Conservation (phyloP, 768 basidiomycete species). For the Leccinellum luteum region DNA sequence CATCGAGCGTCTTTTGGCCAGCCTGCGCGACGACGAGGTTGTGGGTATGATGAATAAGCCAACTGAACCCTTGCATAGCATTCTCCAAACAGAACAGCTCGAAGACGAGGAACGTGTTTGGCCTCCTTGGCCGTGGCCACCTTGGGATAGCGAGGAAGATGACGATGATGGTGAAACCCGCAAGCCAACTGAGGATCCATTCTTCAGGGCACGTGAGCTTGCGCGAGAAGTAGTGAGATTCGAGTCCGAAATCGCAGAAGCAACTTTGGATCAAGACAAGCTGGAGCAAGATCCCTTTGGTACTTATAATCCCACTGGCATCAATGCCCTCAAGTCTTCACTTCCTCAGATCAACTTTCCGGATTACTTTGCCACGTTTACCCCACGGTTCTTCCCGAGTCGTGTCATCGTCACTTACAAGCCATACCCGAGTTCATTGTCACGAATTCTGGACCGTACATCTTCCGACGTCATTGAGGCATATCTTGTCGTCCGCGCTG, state of each 20-base stretch:
- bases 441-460: conserved; percentile 65
- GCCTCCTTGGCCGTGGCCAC: conserved; percentile 87
- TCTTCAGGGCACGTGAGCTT: conserved; percentile 54
- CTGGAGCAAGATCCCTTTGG: conserved; percentile 77
- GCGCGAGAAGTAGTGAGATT: conserved; percentile 73
- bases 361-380: conserved; percentile 84
- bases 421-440: conserved; percentile 65
- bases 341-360: conserved; percentile 79
- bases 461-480: conserved; percentile 73
- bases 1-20: conserved; percentile 61
- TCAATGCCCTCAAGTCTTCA: conserved; percentile 64
- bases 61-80: conserved; percentile 19
- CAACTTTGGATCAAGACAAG: conserved; percentile 78
- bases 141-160: conserved; percentile 71
- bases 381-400: conserved; percentile 71
- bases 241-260: conserved; percentile 73
- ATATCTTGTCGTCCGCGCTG: conserved; percentile 81
- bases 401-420: conserved; percentile 83
- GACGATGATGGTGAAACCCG: conserved; percentile 39
- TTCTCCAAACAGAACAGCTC: conserved; percentile 38
- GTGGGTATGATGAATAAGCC: conserved; percentile 9
- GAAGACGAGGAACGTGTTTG: conserved; percentile 43
- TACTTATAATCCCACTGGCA: conserved; percentile 82
- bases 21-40: conserved; percentile 48
- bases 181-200: conserved; percentile 33